These are phyloP conservation scores for Pterocarpus santalinus DNA, from an alignment of 306 rosid genomes.

Conservation along the genomic window DNA sequence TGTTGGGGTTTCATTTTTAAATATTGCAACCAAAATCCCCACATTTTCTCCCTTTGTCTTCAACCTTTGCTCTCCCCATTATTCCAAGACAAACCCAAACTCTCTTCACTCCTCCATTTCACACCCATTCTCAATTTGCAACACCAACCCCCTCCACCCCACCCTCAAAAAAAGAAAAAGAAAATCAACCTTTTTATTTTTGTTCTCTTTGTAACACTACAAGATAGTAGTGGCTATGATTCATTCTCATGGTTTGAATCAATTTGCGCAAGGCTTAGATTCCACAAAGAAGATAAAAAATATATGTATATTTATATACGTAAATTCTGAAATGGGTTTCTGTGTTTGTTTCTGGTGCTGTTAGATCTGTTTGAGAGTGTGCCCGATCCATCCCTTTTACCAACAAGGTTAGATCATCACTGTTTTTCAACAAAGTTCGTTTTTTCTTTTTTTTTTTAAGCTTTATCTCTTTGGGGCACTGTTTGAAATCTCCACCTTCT, in stretches of 20 bases:
- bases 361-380: conserved; percentile 46
- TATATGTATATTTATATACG: not conserved
- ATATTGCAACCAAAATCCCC: conserved; percentile 28
- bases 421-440: conserved; percentile 11
- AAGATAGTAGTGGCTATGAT: conserved; percentile 21
- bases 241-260: conserved; percentile 15
- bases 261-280: conserved; percentile 30
- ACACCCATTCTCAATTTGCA: conserved; percentile 11
- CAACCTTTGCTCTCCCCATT: conserved; percentile 18
- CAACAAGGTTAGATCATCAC: conserved; percentile 54
- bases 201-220: too few relatives aligned
- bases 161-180: too few relatives aligned
- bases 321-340: conserved; percentile 45
- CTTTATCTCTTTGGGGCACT: conserved; percentile 15
- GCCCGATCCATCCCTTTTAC: conserved; percentile 47
- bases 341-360: conserved; percentile 40
- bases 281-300: conserved; percentile 24
- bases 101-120: conserved; percentile 32
- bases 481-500: conserved; percentile 27
- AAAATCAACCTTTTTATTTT: not conserved
- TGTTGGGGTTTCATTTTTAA: conserved; percentile 4
- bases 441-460: conserved; percentile 2
- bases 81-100: conserved; percentile 35
- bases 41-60: conserved; percentile 30
- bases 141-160: not conserved